Percentiles rank a stretch among this genome's conserved stretches.
Conservation (phyloP, 1,284 basidiomycete species). For the Marasmius sp. region DNA sequence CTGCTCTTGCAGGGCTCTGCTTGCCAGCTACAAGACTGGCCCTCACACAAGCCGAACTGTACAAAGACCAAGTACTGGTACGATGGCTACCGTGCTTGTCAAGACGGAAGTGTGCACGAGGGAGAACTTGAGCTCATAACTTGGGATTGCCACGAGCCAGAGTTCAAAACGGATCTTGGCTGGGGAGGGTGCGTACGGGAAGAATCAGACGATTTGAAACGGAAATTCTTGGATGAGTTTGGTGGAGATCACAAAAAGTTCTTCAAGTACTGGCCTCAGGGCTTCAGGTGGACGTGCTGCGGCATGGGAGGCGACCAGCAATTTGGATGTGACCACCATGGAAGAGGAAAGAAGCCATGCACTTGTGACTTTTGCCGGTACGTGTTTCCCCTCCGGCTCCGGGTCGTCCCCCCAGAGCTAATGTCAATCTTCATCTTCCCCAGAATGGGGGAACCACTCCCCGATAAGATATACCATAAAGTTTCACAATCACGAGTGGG, state of each 20-base stretch:
- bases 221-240: slow-evolving; percentile 26
- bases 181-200: slow-evolving; percentile 19
- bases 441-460: slow-evolving; percentile 34
- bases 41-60: slow-evolving; percentile 19
- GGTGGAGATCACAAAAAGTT: slow-evolving; percentile 27
- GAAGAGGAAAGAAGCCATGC: slow-evolving; percentile 32
- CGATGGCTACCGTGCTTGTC: slow-evolving; percentile 26
- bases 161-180: background rate
- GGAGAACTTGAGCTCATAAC: slow-evolving; percentile 36
- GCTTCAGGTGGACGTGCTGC: slow-evolving; percentile 37
- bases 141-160: slow-evolving; percentile 16
- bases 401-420: too few relatives aligned
- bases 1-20: slow-evolving; percentile 5
- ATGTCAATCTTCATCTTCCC: background rate
- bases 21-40: slow-evolving; percentile 22
- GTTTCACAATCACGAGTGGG: slow-evolving; percentile 25
- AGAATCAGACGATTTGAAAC: slow-evolving; percentile 25
- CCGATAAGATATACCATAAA: slow-evolving; percentile 30
- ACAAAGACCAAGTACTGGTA: slow-evolving; percentile 21
- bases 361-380: slow-evolving; percentile 40
- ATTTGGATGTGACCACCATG: slow-evolving; percentile 38
- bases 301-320: slow-evolving; percentile 18
- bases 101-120: slow-evolving; percentile 27
- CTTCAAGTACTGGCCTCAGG: slow-evolving; percentile 28
- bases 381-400: slow-evolving; percentile 4